A percentile compares a stretch with the other conserved stretches of the same genome.
These are phyloP conservation scores for Stenogyne calaminthoides DNA, from an alignment of 305 asterid genomes.

Conservation along the genomic window DNA sequence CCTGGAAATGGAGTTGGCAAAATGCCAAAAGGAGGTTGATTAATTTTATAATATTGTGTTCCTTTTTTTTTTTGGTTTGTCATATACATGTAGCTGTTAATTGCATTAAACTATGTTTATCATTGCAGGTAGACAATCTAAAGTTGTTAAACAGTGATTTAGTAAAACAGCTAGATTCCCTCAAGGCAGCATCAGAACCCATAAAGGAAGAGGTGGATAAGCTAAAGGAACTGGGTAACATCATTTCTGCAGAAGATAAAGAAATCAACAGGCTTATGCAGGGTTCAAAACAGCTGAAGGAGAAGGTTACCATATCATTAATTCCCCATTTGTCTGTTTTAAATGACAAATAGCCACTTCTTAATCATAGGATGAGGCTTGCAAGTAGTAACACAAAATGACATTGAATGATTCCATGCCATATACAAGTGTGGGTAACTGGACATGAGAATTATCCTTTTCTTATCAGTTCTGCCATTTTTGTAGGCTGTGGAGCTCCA, in stretches of 20 bases:
- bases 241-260: conserved; percentile 71
- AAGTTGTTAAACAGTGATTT: conserved; percentile 63
- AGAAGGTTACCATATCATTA: conserved; percentile 56
- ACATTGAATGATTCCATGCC: background rate
- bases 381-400: background rate
- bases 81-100: conserved; percentile 2
- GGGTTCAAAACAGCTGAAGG: conserved; percentile 80
- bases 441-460: background rate
- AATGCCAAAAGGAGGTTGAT: conserved; percentile 81
- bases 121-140: conserved; percentile 69
- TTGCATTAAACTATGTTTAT: conserved; percentile 11
- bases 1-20: conserved; percentile 82
- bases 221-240: conserved; percentile 61
- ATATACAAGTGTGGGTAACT: background rate
- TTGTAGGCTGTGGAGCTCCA: conserved; percentile 81
- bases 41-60: conserved; percentile 8
- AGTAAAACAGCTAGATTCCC: conserved; percentile 70
- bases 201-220: conserved; percentile 64
- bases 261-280: conserved; percentile 72
- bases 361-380: background rate
- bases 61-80: conserved; percentile 8
- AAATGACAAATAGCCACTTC: background rate
- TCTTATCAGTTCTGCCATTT: conserved; percentile 17
- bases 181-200: conserved; percentile 71
- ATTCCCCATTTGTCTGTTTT: background rate